These are phyloP conservation scores for Hericium alpestre DNA, from an alignment of 768 basidiomycete species.

Conservation along the genomic window DNA sequence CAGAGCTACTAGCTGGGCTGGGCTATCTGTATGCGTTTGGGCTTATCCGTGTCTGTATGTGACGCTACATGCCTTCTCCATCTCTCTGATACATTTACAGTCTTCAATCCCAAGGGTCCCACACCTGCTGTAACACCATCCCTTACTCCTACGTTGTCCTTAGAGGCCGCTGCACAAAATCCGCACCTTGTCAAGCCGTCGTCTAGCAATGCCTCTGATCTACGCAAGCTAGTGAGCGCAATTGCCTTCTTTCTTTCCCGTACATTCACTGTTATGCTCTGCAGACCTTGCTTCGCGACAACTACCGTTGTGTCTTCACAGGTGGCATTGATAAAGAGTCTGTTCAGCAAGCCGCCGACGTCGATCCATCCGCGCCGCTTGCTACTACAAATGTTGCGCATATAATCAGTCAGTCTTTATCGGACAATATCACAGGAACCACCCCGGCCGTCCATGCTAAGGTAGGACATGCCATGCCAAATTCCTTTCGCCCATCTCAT, in stretches of 20 bases:
- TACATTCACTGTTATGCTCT: background rate
- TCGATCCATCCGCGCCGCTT: background rate
- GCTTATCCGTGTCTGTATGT: background rate
- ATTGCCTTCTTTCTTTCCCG: background rate
- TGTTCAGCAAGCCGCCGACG: background rate
- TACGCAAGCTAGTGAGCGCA: background rate
- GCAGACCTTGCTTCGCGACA: background rate
- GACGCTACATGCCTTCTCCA: background rate
- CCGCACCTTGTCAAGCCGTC: background rate
- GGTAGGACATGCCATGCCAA: background rate
- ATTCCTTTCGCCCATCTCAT: background rate
- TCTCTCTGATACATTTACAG: background rate
- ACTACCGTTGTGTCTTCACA: background rate
- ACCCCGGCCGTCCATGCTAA: background rate
- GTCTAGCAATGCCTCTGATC: background rate
- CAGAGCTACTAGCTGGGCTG: background rate
- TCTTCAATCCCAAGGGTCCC: background rate
- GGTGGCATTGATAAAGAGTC: background rate
- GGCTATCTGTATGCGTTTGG: background rate
- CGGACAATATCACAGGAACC: background rate
- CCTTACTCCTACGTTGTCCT: background rate
- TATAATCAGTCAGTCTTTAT: background rate
- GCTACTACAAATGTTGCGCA: slow-evolving; percentile 1
- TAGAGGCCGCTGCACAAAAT: background rate
- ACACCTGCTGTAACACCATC: background rate